Percentiles rank a stretch among this genome's conserved stretches.
phyloP scores from a whole-genome alignment of 1,284 basidiomycete species.

The Meira nashicola region DNA sequence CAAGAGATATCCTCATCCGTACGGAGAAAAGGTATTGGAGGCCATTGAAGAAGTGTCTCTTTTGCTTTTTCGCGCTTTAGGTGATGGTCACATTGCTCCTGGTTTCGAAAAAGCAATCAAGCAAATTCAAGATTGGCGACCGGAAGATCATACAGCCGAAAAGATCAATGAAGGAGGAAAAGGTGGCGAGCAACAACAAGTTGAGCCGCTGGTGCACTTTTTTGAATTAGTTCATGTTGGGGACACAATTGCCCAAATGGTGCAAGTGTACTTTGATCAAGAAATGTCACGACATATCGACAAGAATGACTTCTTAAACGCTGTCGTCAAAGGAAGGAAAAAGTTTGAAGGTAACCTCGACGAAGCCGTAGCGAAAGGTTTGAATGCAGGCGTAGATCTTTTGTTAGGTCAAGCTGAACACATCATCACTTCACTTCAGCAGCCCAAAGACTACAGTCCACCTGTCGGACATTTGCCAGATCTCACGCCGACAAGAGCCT shows the following conservation, averaged over 20 bases:
- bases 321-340: slow-evolving; percentile 92
- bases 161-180: slow-evolving; percentile 3
- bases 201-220: slow-evolving; percentile 89
- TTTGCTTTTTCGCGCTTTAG: slow-evolving; percentile 70
- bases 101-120: slow-evolving; percentile 71
- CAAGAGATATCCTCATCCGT: slow-evolving; percentile 70
- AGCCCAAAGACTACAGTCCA: slow-evolving; percentile 83
- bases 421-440: slow-evolving; percentile 76
- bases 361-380: slow-evolving; percentile 82
- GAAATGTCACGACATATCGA: slow-evolving; percentile 60
- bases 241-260: slow-evolving; percentile 94
- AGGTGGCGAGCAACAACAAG: slow-evolving; percentile 69
- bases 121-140: slow-evolving; percentile 30
- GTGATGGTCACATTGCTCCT: slow-evolving; percentile 73
- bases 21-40: slow-evolving; percentile 66
- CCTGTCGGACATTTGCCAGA: slow-evolving; percentile 51
- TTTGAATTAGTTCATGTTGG: slow-evolving; percentile 96
- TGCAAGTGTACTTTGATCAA: slow-evolving; percentile 96
- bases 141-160: neutral
- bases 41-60: slow-evolving; percentile 84
- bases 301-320: slow-evolving; percentile 84
- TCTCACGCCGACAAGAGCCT: slow-evolving; percentile 69
- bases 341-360: slow-evolving; percentile 85
- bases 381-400: slow-evolving; percentile 91
- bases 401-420: slow-evolving; percentile 97